Evolutionary conservation across 257 asterid genomes (phyloP), one percentile per base, ranked within the genome.

Genomic region (Apocynum venetum): DNA sequence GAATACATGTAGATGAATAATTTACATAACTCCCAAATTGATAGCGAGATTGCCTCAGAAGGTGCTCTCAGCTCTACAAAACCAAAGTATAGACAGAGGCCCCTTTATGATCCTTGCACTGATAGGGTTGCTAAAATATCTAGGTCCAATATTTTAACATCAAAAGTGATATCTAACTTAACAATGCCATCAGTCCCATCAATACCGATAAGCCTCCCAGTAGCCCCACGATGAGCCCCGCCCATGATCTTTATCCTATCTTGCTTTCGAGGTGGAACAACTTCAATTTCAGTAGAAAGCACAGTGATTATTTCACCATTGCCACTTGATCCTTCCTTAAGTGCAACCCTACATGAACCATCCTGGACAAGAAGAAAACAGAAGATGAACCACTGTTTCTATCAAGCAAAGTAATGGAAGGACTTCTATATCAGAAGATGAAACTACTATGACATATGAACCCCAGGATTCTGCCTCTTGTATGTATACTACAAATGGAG

Each of bases 151-250:
- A 95, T 95, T 78, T 93, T 93, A n/a, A 93, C 96, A 63, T 95
- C 98, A 7, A 89, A 81, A 0, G 96, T 89, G 64, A 89, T 89
- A 52, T 95, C 98, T 65, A 90, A 85, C 85, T 95, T 95, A 41
- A 93, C 96, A 61, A 95, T 95, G 71, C 99, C 98, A 76, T 93
- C 97, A 0, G 91, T 86, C 48, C 97, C 98, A 77, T 95, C 98
- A 14, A 95, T 89, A 70, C 98, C 99, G 7, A 93, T 89, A 46
- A 93, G 97, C 83, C 89, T 95, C 66, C 99, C 97, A 0, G 91
- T 89, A 35, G 96, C 82, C 48, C 97, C 99, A 14, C 96, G 98
- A 71, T 86, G 91, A 4, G 88, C 85, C 11, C 98, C 98, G 4
- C 99, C 96, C 96, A 95, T 88, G 76, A 93, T 90, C 85, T 88